A percentile compares a stretch with the other conserved stretches of the same genome.
Conservation (phyloP, 139 green algal genomes). For the Protoeuglena noctilucae region DNA sequence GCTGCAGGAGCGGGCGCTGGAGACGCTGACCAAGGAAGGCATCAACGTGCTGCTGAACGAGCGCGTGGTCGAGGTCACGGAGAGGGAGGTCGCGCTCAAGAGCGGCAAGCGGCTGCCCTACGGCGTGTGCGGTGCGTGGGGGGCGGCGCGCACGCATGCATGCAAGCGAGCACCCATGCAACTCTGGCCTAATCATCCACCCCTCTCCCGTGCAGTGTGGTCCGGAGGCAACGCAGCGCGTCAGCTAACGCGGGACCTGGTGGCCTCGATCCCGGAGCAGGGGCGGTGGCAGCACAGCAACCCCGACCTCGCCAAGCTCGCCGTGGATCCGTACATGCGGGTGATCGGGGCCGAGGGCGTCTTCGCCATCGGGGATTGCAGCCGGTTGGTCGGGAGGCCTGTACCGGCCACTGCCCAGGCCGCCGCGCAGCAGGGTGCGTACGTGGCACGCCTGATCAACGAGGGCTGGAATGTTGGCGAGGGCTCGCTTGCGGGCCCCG, state of each 20-base stretch:
- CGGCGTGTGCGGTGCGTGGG: constrained; percentile 4
- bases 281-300: too few relatives aligned
- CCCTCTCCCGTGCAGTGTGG: too few relatives aligned
- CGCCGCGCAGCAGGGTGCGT: constrained; percentile 33
- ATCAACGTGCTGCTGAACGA: constrained; percentile 29
- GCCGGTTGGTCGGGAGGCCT: constrained; percentile 14
- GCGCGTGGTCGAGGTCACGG: constrained; percentile 16
- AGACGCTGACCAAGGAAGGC: constrained; percentile 22
- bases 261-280: not conserved
- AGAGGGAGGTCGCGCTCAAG: constrained; percentile 6
- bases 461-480: constrained; percentile 18
- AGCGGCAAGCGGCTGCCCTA: constrained; percentile 7
- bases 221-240: constrained; percentile 2
- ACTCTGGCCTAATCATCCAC: too few relatives aligned
- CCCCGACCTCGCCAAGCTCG: constrained; percentile 24
- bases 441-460: constrained; percentile 36
- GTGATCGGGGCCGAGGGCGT: constrained; percentile 38
- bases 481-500: constrained; percentile 15
- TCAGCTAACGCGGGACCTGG: not conserved
- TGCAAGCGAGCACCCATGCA: too few relatives aligned
- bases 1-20: constrained; percentile 24
- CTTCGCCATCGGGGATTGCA: constrained; percentile 39
- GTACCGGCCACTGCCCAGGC: constrained; percentile 44
- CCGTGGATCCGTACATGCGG: constrained; percentile 41
- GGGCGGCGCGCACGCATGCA: too few relatives aligned